A percentile compares a stretch with the other conserved stretches of the same genome.
These are phyloP conservation scores for Podaxis sp. DNA, from an alignment of 768 basidiomycete species.

Conservation along the genomic window DNA sequence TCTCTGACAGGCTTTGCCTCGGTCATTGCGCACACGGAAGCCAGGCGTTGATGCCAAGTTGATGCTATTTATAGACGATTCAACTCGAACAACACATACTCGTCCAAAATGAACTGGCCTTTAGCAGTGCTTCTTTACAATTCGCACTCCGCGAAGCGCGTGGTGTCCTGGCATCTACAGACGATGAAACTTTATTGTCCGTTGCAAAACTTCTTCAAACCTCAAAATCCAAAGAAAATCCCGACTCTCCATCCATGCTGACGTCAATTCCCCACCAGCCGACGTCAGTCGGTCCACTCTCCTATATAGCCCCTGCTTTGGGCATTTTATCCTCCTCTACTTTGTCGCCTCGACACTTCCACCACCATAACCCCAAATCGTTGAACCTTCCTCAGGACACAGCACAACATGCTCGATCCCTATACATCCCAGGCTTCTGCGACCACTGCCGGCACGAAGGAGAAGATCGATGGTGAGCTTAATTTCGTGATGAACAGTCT, in stretches of 20 bases:
- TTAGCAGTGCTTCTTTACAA: neutral
- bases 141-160: neutral
- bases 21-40: neutral
- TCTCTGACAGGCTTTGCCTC: neutral
- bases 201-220: neutral
- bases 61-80: neutral
- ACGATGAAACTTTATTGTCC: neutral
- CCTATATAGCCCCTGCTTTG: neutral
- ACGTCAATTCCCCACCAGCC: conserved; percentile 5
- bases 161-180: neutral
- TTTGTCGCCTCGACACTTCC: neutral
- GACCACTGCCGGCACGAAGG: conserved; percentile 51
- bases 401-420: conserved; percentile 57
- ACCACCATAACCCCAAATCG: neutral
- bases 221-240: neutral
- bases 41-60: neutral
- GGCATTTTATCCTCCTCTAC: neutral
- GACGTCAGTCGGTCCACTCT: neutral
- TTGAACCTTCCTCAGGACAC: neutral
- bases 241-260: neutral
- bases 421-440: conserved; percentile 69
- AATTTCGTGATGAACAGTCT: neutral
- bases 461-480: conserved; percentile 63
- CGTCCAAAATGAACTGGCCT: too few species aligned
- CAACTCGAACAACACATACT: too few species aligned